phyloP scores from a whole-genome alignment of 192 early-diverging fungal genomes.

The Coemansia sp. region DNA sequence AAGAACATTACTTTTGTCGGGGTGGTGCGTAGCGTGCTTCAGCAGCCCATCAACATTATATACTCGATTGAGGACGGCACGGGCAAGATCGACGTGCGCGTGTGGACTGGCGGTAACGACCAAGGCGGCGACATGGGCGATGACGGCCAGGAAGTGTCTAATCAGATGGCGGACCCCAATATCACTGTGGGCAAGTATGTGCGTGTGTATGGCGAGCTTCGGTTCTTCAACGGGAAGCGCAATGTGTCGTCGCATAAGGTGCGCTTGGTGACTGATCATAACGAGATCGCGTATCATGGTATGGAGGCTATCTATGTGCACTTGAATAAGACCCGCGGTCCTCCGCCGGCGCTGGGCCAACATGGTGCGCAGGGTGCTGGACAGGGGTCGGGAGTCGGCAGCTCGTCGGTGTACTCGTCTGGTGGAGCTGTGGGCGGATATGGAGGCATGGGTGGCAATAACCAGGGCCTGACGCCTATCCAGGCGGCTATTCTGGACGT shows the following conservation, averaged over 20 bases:
- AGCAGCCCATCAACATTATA: conserved; percentile 63
- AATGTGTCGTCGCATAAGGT: conserved; percentile 63
- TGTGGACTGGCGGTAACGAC: conserved; percentile 58
- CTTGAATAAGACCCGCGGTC: conserved; percentile 57
- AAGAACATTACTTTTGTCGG: conserved; percentile 77
- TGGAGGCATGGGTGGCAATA: conserved; percentile 16
- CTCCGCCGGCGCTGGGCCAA: conserved; percentile 15
- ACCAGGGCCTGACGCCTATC: conserved; percentile 18
- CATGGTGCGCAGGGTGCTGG: conserved; percentile 2
- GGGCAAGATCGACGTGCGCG: conserved; percentile 71
- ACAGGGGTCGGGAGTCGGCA: conserved; percentile 5
- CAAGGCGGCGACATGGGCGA: conserved; percentile 16
- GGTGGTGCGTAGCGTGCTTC: conserved; percentile 62
- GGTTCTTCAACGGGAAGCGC: conserved; percentile 63
- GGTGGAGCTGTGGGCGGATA: conserved; percentile 3
- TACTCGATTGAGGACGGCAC: conserved; percentile 86
- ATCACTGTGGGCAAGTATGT: conserved; percentile 64
- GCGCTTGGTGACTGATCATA: conserved; percentile 66
- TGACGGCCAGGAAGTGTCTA: conserved; percentile 14
- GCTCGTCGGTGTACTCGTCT: neutral
- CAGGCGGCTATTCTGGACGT: conserved; percentile 37
- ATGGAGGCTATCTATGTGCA: conserved; percentile 72
- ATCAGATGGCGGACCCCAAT: conserved; percentile 22
- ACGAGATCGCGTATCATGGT: conserved; percentile 81
- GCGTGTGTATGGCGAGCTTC: conserved; percentile 72